These are phyloP conservation scores for Apiospora aurea DNA, from an alignment of 2,329 filamentous ascomycete species.

Conservation along the genomic window DNA sequence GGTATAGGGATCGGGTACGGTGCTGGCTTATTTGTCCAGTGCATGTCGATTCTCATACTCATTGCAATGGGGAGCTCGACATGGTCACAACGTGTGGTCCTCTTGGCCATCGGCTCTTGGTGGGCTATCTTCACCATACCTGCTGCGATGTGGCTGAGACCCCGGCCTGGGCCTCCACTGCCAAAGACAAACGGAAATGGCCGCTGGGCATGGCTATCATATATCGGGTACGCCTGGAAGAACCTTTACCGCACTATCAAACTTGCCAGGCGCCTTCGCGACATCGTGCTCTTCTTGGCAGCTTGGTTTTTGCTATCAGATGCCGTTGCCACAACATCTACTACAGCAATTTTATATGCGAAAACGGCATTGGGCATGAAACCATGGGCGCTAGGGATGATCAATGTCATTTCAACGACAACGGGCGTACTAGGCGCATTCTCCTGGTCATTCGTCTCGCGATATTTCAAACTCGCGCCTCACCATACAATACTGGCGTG, in stretches of 20 bases:
- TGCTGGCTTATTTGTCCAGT: conserved; percentile 84
- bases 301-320: conserved; percentile 97
- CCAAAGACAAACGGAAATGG: conserved; percentile 50
- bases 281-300: conserved; percentile 79
- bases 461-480: conserved; percentile 72
- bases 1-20: conserved; percentile 95
- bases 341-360: conserved; percentile 93
- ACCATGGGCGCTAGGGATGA: conserved; percentile 85
- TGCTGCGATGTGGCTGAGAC: conserved; percentile 83
- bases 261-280: conserved; percentile 74
- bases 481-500: conserved; percentile 93
- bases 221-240: conserved; percentile 85
- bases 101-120: conserved; percentile 89
- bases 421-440: conserved; percentile 89
- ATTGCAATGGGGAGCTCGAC: conserved; percentile 77
- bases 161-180: conserved; percentile 86
- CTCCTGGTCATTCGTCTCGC: conserved; percentile 83
- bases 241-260: conserved; percentile 82
- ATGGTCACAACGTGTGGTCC: conserved; percentile 84
- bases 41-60: conserved; percentile 79
- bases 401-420: conserved; percentile 89
- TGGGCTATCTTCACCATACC: conserved; percentile 94
- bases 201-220: conserved; percentile 65
- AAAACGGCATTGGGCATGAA: conserved; percentile 93
- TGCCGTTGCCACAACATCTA: conserved; percentile 91